Evolutionary conservation across 2,329 filamentous ascomycete genomes (phyloP).

Genomic region (Pseudocercospora pini-densiflorae): DNA sequence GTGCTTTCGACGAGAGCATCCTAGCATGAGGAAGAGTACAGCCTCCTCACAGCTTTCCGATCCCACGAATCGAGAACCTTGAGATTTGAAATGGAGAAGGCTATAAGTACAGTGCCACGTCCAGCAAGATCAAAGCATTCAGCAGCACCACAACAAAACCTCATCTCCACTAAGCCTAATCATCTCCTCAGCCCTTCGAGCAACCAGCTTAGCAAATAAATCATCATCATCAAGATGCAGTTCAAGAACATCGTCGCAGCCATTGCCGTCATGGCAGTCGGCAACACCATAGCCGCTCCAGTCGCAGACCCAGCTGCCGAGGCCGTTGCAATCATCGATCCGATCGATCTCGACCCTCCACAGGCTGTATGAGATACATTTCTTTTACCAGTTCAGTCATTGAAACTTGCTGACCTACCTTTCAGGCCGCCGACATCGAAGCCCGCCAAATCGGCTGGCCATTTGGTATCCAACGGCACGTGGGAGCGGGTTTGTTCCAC

Average conservation of each 20-base stretch:
- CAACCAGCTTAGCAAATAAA: background rate
- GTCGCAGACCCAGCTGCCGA: background rate
- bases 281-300: conserved; percentile 1
- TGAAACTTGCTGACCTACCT: background rate
- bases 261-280: background rate
- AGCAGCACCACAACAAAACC: background rate
- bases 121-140: background rate
- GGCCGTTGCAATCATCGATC: background rate
- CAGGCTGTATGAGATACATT: background rate
- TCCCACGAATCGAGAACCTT: background rate
- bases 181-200: background rate
- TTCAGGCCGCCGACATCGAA: background rate
- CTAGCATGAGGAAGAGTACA: background rate
- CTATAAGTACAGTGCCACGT: background rate
- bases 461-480: background rate
- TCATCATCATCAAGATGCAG: background rate
- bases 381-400: background rate
- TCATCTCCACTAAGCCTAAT: background rate
- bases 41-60: background rate
- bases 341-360: background rate
- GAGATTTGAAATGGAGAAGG: background rate
- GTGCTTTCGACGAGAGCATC: background rate
- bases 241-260: conserved; percentile 9
- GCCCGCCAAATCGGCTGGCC: too few relatives aligned
- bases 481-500: background rate